A percentile compares a stretch with the other conserved stretches of the same genome.
Evolutionary conservation across 2,329 filamentous ascomycete genomes (phyloP).

Genomic region (Cytospora paraplurivora): DNA sequence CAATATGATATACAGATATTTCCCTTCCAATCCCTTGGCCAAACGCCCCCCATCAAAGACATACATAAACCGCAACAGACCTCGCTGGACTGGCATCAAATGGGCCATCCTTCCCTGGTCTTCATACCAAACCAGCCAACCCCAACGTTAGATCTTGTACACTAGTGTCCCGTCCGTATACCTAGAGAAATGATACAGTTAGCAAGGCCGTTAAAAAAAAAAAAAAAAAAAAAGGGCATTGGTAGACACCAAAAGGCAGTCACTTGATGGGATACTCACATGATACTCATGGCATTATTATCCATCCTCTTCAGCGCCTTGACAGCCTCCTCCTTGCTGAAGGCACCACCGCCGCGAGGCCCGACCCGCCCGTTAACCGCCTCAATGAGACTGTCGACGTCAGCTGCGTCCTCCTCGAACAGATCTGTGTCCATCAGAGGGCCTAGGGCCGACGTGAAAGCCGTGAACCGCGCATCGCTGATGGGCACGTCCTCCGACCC

Average conservation of each 20-base stretch:
- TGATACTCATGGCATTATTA: slow-evolving; percentile 77
- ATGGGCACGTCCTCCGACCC: slow-evolving; percentile 48
- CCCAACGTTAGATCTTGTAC: slow-evolving; percentile 62
- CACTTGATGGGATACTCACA: slow-evolving; percentile 62
- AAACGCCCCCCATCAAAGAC: background rate
- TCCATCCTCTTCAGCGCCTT: slow-evolving; percentile 80
- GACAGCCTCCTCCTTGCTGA: slow-evolving; percentile 71
- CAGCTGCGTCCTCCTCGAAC: slow-evolving; percentile 85
- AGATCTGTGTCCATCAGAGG: slow-evolving; percentile 78
- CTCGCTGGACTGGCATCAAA: background rate
- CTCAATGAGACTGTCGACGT: slow-evolving; percentile 71
- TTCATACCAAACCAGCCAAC: background rate
- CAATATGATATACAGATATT: background rate
- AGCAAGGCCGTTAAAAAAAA: slow-evolving; percentile 26
- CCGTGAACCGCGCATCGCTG: slow-evolving; percentile 62
- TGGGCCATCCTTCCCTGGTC: background rate
- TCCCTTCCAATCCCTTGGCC: background rate
- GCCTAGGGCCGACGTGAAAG: slow-evolving; percentile 81
- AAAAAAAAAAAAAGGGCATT: background rate
- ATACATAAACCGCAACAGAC: background rate
- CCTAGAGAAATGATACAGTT: slow-evolving; percentile 41
- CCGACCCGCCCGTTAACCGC: slow-evolving; percentile 77
- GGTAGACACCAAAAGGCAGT: background rate
- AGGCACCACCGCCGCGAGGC: slow-evolving; percentile 56
- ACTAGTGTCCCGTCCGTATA: slow-evolving; percentile 65